These are phyloP conservation scores for Cladosporium sphaerospermum DNA, from an alignment of 2,329 filamentous ascomycete genomes.

Conservation along the genomic window DNA sequence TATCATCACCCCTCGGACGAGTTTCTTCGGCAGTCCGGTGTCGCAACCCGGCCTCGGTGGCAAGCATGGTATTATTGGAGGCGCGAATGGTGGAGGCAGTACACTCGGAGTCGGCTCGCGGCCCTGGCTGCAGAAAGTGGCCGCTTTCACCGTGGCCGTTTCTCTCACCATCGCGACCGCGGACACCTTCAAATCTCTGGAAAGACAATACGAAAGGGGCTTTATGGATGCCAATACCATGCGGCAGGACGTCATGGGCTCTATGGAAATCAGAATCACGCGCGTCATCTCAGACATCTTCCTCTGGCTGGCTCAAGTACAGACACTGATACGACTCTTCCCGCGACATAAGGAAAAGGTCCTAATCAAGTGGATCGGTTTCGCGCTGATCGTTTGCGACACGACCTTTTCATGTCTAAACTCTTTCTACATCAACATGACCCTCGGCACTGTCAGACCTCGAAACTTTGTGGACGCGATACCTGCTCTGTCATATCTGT, in stretches of 20 bases:
- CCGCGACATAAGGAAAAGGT: slow-evolving; percentile 96
- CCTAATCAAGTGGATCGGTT: slow-evolving; percentile 97
- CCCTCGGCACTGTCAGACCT: slow-evolving; percentile 49
- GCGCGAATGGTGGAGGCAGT: slow-evolving; percentile 58
- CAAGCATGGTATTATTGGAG: slow-evolving; percentile 79
- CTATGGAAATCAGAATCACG: slow-evolving; percentile 80
- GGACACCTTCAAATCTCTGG: slow-evolving; percentile 80
- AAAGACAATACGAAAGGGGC: slow-evolving; percentile 71
- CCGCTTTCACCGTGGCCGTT: slow-evolving; percentile 60
- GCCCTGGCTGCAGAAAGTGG: slow-evolving; percentile 79
- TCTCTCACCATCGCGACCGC: slow-evolving; percentile 90
- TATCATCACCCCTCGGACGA: slow-evolving; percentile 89
- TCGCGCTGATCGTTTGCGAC: slow-evolving; percentile 85
- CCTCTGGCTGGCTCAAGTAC: slow-evolving; percentile 93
- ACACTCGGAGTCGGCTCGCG: slow-evolving; percentile 82
- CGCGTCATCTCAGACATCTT: slow-evolving; percentile 93
- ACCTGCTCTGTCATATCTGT: slow-evolving; percentile 83
- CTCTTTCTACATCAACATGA: slow-evolving; percentile 62
- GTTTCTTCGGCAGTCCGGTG: slow-evolving; percentile 69
- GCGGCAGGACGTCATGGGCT: slow-evolving; percentile 72
- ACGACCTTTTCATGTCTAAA: slow-evolving; percentile 87
- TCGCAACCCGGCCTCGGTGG: slow-evolving; percentile 44
- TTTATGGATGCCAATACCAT: slow-evolving; percentile 72
- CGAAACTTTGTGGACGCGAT: slow-evolving; percentile 81
- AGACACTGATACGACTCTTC: slow-evolving; percentile 91